phyloP scores from a whole-genome alignment of 768 basidiomycete genomes.

The Coprinopsis strossmayeri region DNA sequence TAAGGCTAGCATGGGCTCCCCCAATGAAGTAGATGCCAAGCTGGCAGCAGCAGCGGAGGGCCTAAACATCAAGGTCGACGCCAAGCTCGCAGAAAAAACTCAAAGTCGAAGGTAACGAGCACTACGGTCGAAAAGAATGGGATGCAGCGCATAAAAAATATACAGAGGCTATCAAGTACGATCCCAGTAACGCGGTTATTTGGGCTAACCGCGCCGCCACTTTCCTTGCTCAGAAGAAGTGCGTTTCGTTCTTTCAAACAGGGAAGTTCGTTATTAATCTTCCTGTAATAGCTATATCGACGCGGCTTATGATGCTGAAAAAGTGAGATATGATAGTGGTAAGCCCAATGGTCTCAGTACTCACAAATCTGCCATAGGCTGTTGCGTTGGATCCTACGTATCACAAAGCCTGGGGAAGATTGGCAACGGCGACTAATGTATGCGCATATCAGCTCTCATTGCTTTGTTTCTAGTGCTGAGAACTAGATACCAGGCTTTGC shows the following conservation, averaged over 20 bases:
- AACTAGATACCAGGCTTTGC: neutral
- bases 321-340: neutral
- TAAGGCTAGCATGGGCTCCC: too few species aligned
- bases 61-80: too few species aligned
- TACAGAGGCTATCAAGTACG: conserved; percentile 32
- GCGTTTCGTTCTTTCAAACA: too few species aligned
- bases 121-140: conserved; percentile 27
- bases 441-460: neutral
- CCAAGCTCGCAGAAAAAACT: too few species aligned
- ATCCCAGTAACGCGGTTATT: conserved; percentile 32
- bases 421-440: conserved; percentile 2
- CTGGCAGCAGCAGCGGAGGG: too few species aligned
- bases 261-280: neutral
- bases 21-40: too few species aligned
- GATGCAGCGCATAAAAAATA: conserved; percentile 31
- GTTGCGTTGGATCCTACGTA: conserved; percentile 1
- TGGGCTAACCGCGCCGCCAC: conserved; percentile 42
- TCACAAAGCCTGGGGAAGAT: conserved; percentile 6
- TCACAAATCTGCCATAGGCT: neutral
- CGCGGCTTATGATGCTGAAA: conserved; percentile 1
- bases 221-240: conserved; percentile 29
- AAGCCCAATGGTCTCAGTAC: neutral
- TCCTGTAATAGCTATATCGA: neutral
- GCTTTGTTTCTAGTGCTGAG: too few species aligned
- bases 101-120: conserved; percentile 36